These are phyloP conservation scores for Curvularia sp. DNA, from an alignment of 2,329 filamentous ascomycete species.

Conservation along the genomic window DNA sequence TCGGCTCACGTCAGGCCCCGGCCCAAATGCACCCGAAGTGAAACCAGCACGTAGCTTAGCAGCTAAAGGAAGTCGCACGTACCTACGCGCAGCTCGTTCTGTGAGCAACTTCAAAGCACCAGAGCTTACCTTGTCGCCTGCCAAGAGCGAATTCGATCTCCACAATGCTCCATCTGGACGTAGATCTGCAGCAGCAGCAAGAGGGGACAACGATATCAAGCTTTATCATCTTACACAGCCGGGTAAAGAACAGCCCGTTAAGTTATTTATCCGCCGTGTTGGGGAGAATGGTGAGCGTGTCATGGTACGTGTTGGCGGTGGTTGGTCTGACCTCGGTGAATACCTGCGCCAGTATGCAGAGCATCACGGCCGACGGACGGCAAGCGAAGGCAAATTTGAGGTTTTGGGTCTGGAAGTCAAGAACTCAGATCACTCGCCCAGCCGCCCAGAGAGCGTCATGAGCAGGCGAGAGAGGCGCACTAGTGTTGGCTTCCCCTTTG, in stretches of 20 bases:
- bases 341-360: constrained; percentile 92
- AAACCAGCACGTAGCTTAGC: constrained; percentile 38
- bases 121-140: constrained; percentile 49
- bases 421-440: constrained; percentile 33
- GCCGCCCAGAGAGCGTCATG: constrained; percentile 39
- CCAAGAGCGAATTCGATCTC: constrained; percentile 42
- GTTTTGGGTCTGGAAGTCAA: constrained; percentile 57
- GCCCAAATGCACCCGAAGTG: constrained; percentile 40
- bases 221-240: constrained; percentile 89
- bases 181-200: constrained; percentile 35
- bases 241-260: constrained; percentile 85
- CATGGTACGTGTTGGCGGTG: constrained; percentile 96
- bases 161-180: constrained; percentile 37
- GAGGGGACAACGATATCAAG: constrained; percentile 71
- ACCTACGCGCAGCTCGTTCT: constrained; percentile 44
- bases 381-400: constrained; percentile 63
- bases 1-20: constrained; percentile 62
- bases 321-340: constrained; percentile 97
- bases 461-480: constrained; percentile 37
- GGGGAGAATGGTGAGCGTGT: constrained; percentile 89
- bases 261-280: constrained; percentile 90
- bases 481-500: constrained; percentile 28
- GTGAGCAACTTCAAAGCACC: constrained; percentile 44
- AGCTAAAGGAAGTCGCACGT: constrained; percentile 40
- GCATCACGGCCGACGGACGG: constrained; percentile 81